These are phyloP conservation scores for Penicillium sp. DNA, from an alignment of 2,329 filamentous ascomycete species.

Conservation along the genomic window DNA sequence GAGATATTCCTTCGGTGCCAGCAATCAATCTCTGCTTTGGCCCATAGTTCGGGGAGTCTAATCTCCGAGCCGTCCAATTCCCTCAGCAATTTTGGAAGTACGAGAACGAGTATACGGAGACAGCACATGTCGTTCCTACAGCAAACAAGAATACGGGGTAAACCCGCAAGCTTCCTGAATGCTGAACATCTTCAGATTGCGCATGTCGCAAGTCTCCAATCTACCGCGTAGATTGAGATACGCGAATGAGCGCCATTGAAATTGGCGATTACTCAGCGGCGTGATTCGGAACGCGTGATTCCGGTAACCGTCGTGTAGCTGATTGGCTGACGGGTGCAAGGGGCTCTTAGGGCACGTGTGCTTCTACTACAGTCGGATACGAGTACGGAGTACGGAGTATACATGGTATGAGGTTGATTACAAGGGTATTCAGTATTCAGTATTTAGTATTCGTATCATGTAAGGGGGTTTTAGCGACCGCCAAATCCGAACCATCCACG, in stretches of 20 bases:
- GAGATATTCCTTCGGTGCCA: background rate
- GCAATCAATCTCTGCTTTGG: background rate
- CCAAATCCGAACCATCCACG: constrained; percentile 77
- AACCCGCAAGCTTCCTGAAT: no score
- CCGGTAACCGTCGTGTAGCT: background rate
- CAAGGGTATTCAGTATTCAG: constrained; percentile 1
- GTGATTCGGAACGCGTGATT: constrained; percentile 5
- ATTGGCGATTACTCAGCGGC: constrained; percentile 9
- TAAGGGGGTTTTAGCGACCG: constrained; percentile 30
- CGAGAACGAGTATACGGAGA: no score
- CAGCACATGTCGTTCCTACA: no score
- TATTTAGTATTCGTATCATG: background rate
- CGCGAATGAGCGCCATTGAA: background rate
- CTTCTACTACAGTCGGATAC: background rate
- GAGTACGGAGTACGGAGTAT: background rate
- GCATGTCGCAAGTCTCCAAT: background rate
- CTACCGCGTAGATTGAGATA: background rate
- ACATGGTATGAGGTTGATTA: background rate
- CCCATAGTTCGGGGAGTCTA: background rate
- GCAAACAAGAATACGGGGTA: no score
- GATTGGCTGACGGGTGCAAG: constrained; percentile 4
- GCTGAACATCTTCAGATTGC: background rate
- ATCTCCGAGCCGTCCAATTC: background rate
- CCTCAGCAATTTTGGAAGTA: background rate
- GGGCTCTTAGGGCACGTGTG: background rate